Base-by-base conservation (phyloP, 1,284 basidiomycete genomes). In the Ganoderma sinense region DNA sequence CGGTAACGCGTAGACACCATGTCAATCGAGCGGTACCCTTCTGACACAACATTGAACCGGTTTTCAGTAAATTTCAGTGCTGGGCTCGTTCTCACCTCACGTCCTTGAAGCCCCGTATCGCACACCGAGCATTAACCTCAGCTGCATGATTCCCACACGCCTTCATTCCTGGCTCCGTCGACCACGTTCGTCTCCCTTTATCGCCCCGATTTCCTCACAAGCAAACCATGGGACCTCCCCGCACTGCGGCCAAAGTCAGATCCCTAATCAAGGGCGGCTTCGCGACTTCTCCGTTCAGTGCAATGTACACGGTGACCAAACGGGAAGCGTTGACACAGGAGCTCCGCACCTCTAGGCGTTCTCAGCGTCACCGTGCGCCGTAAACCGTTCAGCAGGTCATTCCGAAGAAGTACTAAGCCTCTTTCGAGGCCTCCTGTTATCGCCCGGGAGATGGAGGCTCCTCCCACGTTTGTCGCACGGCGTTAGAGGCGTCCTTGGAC, bases 171-270 rank as follows among this genome's bases (percentile, higher is more conserved):
- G 53, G 53, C 29, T 20, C 31, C 53, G 53, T 31, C 29, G 53
- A 56, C 53, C 53, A 56, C 53, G 29, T 56, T 56, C 53, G 53
- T 56, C 29, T 33, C 53, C 31, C 53, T 56, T 51, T 56, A 56
- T 56, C 53, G 31, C 53, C 53, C 4, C 14, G 16, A 31, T 56
- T 56, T 5, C 53, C 53, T 16, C 53, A 31, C 53, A 56, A 16
- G 53, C 14, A 26, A 33, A 56, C 1, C 29, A 56, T 31, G 53
- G 53, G 53, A 56, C 53, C 16, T 14, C 29, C 53, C 31, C 53
- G 29, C 53, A 20, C 53, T 20, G 29, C 53, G 53, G 53, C 7
- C 53, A 56, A 56, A 56, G 29, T 51, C 23, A 11, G 48, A 26
- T 51, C 2, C 48, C 48, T 16, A 7, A 56, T 16, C 29, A 18